Percentiles rank a stretch among this genome's conserved stretches.
These are phyloP conservation scores for Venturia aucupariae DNA, from an alignment of 2,329 filamentous ascomycete species.

Conservation along the genomic window DNA sequence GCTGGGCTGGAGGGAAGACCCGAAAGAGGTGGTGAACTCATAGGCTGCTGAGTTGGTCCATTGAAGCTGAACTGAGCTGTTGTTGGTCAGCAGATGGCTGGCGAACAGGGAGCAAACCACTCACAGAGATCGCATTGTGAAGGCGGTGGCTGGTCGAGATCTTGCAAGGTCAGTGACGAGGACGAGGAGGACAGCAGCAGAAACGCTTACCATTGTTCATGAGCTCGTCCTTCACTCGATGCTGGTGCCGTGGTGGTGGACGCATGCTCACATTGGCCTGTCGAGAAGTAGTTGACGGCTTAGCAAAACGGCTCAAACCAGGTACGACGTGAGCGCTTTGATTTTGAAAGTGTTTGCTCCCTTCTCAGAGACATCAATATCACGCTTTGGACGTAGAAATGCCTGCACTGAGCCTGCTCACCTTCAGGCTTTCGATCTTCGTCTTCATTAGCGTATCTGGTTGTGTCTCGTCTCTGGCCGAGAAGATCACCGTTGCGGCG, in stretches of 20 bases:
- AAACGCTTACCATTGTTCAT: background rate
- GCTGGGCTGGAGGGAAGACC: conserved; percentile 32
- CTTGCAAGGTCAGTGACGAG: background rate
- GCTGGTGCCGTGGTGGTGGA: background rate
- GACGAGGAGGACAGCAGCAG: background rate
- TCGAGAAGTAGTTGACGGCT: background rate
- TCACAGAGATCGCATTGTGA: background rate
- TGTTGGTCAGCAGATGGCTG: conserved; percentile 20
- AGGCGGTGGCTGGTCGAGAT: background rate
- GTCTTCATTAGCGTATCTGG: background rate
- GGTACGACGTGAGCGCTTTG: background rate
- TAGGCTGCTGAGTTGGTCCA: conserved; percentile 15
- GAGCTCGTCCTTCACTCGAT: background rate
- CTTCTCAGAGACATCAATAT: background rate
- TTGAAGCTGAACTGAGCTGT: conserved; percentile 23
- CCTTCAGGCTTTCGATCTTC: background rate
- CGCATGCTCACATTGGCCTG: conserved; percentile 5
- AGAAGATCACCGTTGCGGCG: background rate
- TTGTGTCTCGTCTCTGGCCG: background rate
- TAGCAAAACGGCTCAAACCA: background rate
- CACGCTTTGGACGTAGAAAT: background rate
- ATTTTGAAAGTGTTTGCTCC: background rate
- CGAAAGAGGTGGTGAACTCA: background rate
- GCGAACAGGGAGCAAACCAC: background rate
- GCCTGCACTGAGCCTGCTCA: background rate